Percentiles rank a stretch among this genome's conserved stretches.
Evolutionary conservation across 257 asterid species (phyloP).

Genomic region (Solanum pennellii): DNA sequence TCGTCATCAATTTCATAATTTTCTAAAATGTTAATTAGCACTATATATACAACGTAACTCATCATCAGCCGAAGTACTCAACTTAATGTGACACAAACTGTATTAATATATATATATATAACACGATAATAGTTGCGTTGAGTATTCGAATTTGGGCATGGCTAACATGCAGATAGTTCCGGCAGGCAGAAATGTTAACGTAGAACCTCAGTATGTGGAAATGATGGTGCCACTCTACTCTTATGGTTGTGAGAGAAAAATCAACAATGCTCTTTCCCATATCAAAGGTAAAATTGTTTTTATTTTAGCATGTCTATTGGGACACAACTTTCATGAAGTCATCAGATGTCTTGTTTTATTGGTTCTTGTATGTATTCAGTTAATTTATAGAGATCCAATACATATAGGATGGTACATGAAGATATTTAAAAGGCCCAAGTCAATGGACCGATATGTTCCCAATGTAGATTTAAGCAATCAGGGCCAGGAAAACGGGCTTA

Average conservation of each 20-base stretch:
- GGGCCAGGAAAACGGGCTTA: not conserved
- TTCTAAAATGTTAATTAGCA: not conserved
- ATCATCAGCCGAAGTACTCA: not conserved
- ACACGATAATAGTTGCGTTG: not conserved
- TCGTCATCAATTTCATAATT: not conserved
- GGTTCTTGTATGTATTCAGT: too few relatives aligned
- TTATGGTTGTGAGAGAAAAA: slow-evolving; percentile 69
- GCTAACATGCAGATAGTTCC: slow-evolving; percentile 45
- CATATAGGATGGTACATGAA: too few relatives aligned
- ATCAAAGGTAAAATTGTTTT: slow-evolving; percentile 46
- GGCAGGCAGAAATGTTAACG: slow-evolving; percentile 18
- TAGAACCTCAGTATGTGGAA: slow-evolving; percentile 85
- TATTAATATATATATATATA: too few relatives aligned
- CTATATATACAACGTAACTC: not conserved
- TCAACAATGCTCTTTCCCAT: slow-evolving; percentile 66
- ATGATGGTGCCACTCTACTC: slow-evolving; percentile 92
- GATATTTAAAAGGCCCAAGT: too few relatives aligned
- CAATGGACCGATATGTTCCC: not conserved
- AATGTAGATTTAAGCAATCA: not conserved
- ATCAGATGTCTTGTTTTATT: too few relatives aligned
- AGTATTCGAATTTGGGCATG: slow-evolving; percentile 1
- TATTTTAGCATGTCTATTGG: too few relatives aligned
- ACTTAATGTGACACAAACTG: not conserved
- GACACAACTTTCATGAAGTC: too few relatives aligned
- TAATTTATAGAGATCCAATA: too few relatives aligned